Percentiles rank a stretch among this genome's conserved stretches.
These are phyloP conservation scores for Sonneratia alba DNA, from an alignment of 345 rosid genomes.

Conservation along the genomic window DNA sequence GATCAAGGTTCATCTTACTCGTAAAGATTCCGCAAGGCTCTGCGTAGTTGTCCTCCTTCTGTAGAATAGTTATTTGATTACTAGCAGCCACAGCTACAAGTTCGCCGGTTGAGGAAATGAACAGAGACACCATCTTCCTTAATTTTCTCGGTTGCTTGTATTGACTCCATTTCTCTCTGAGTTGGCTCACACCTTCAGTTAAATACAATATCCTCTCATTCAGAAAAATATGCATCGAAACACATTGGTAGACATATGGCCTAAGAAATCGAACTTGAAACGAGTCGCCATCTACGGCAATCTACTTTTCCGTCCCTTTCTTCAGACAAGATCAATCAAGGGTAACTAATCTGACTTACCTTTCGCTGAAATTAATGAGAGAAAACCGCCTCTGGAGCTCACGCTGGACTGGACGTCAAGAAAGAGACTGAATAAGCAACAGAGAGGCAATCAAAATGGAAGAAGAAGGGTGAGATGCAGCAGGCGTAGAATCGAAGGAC, in stretches of 20 bases:
- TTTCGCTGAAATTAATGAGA: slow-evolving; percentile 42
- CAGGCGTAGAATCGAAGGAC: slow-evolving; percentile 15
- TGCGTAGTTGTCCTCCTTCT: slow-evolving; percentile 59
- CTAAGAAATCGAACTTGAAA: neutral
- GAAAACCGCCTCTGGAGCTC: slow-evolving; percentile 36
- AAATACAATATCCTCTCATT: neutral
- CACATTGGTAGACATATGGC: neutral
- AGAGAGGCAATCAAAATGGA: neutral
- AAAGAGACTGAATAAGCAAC: neutral
- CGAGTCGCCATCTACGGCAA: too few relatives aligned
- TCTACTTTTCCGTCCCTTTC: neutral
- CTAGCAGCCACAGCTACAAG: slow-evolving; percentile 72
- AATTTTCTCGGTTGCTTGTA: neutral
- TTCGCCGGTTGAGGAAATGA: slow-evolving; percentile 69
- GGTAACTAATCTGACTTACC: slow-evolving; percentile 18
- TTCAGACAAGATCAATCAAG: neutral
- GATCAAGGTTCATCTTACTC: slow-evolving; percentile 31
- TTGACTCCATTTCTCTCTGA: slow-evolving; percentile 5
- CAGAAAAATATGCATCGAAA: neutral
- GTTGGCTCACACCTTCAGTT: slow-evolving; percentile 6
- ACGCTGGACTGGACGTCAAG: slow-evolving; percentile 30
- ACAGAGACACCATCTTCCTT: slow-evolving; percentile 33
- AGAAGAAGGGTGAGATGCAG: neutral
- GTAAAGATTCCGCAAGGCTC: slow-evolving; percentile 56
- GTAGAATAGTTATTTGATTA: slow-evolving; percentile 58